These are phyloP conservation scores for Termitomyces sp. DNA, from an alignment of 768 basidiomycete genomes.

Conservation along the genomic window DNA sequence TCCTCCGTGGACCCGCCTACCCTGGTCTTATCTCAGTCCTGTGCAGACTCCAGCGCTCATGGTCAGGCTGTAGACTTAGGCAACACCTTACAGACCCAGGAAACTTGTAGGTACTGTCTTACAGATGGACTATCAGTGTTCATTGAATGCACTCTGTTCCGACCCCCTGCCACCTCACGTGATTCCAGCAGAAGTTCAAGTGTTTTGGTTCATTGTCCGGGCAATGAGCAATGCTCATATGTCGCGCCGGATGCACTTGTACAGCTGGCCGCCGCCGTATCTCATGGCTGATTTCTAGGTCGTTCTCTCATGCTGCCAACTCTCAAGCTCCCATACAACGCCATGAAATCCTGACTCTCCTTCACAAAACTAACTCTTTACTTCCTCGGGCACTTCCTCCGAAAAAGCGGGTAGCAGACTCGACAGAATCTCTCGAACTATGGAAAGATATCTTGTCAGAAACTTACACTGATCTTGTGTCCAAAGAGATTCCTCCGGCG, in stretches of 20 bases:
- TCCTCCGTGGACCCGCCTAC: background rate
- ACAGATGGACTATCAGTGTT: background rate
- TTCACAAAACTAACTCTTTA: slow-evolving; percentile 43
- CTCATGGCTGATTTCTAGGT: background rate
- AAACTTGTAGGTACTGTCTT: background rate
- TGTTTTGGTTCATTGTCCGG: background rate
- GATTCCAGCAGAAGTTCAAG: background rate
- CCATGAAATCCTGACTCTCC: slow-evolving; percentile 33
- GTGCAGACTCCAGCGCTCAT: background rate
- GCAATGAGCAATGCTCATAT: slow-evolving; percentile 11
- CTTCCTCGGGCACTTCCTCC: slow-evolving; percentile 37
- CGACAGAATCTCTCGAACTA: slow-evolving; percentile 27
- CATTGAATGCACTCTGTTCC: background rate
- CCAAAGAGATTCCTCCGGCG: slow-evolving; percentile 26
- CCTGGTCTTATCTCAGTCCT: background rate
- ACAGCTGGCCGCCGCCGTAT: background rate
- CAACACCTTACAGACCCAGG: background rate
- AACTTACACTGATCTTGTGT: slow-evolving; percentile 28
- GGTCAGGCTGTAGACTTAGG: background rate
- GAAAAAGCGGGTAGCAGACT: background rate
- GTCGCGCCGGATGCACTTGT: slow-evolving; percentile 9
- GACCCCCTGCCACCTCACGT: background rate
- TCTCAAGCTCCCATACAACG: background rate
- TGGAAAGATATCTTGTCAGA: slow-evolving; percentile 41
- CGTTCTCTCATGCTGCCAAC: background rate